phyloP scores from a whole-genome alignment of 768 basidiomycete species.

The Gloeopeniophorella convolvens region DNA sequence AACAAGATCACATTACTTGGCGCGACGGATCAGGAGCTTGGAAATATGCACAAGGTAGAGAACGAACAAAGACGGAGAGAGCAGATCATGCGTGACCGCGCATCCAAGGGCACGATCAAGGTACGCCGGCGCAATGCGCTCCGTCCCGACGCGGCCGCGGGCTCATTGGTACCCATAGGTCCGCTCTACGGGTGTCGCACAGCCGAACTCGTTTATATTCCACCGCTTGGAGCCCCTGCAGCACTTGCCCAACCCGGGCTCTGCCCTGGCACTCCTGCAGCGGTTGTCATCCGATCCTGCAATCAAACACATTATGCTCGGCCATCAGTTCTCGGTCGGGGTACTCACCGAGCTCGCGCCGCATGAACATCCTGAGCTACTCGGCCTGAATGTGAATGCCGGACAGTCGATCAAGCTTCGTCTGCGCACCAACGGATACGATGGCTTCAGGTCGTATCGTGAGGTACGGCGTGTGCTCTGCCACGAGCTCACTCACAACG shows the following conservation, averaged over 20 bases:
- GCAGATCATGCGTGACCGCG: conserved; percentile 52
- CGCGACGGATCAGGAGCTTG: conserved; percentile 51
- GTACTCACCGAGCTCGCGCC: conserved; percentile 73
- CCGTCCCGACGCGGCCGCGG: background rate
- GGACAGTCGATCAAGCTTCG: conserved; percentile 64
- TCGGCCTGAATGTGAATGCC: conserved; percentile 60
- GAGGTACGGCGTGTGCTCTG: conserved; percentile 65
- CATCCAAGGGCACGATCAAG: conserved; percentile 51
- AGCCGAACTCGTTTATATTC: conserved; percentile 46
- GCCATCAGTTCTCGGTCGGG: conserved; percentile 61
- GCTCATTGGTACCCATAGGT: conserved; percentile 33
- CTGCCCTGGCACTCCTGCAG: conserved; percentile 47
- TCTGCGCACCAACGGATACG: conserved; percentile 61
- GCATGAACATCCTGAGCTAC: conserved; percentile 61
- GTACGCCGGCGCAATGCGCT: conserved; percentile 29
- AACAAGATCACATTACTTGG: conserved; percentile 68
- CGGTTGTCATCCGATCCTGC: conserved; percentile 66
- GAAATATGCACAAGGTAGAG: conserved; percentile 48
- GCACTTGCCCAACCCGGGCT: conserved; percentile 57
- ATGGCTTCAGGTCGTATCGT: conserved; percentile 61
- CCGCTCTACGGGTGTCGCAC: conserved; percentile 44
- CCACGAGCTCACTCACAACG: conserved; percentile 73
- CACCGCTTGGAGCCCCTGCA: conserved; percentile 55
- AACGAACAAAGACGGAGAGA: conserved; percentile 51
- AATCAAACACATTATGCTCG: conserved; percentile 62